Base-by-base conservation (phyloP, 805 yeast genomes). In the Sungouiozyma intestinalis region DNA sequence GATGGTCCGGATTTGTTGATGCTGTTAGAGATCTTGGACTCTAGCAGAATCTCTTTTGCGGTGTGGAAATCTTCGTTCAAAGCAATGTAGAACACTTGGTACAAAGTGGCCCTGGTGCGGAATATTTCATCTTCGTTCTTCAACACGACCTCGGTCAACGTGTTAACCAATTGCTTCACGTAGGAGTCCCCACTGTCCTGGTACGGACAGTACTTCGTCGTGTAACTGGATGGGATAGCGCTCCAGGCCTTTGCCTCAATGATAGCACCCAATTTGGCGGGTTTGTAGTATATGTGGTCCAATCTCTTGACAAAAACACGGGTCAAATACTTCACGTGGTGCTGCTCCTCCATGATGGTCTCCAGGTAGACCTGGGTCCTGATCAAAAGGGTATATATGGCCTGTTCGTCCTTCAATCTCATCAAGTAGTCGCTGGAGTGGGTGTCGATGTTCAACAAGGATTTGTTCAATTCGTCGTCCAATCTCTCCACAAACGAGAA, bases 261-360 rank as follows among this genome's bases (percentile, higher is more conserved):
- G 45, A 76, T 70, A 39, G 67, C 64, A 48, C 87, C 81, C 50
- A 92, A 77, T 48, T 74, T 76, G 44, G 74, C 73, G 32, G 96
- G 90, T 69, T 92, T 92, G 78, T 79, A 92, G 70, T 92, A 92
- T 47, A 92, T 73, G 66, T 85, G 95, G 56, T 90, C 96, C 55
- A 92, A 69, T 68, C 98, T 78, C 61, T 92, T 81, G 41, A 80
- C 71, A 38, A 86, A 71, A 38, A 86, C 73, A 63, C 97, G 77
- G 21, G 84, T 75, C 51, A 84, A 69, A 53, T 76, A 79, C 53
- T 73, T 79, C 48, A 73, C 76, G 18, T 65, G 61, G 48, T 63
- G 66, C 18, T 52, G 58, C 42, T 66, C 66, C 33, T 79, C 68
- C 45, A 75, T 67, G 41, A 74, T 74, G 33, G 69, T 60, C 65